Conservation (phyloP, 148 eudicot species). For the Agrostemma githago region DNA sequence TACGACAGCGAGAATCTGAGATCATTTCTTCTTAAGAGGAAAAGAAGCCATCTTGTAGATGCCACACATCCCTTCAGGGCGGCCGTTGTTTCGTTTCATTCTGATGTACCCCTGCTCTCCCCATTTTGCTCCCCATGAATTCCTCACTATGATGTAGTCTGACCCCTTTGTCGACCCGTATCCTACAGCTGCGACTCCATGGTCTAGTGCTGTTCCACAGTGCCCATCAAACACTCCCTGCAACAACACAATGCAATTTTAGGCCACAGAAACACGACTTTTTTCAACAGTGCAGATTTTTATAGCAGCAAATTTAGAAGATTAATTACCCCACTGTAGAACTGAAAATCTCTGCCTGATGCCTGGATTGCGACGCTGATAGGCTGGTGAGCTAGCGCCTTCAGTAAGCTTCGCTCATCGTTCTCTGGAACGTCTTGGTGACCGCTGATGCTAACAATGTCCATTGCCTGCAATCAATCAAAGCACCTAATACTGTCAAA, state of each 20-base stretch:
- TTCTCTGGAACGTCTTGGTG: conserved; percentile 54
- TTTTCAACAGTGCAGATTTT: not conserved
- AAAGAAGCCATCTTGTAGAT: conserved; percentile 43
- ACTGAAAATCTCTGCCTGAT: conserved; percentile 49
- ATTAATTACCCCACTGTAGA: conserved; percentile 47
- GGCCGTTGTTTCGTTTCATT: conserved; percentile 35
- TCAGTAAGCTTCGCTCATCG: conserved; percentile 40
- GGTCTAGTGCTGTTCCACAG: conserved; percentile 40
- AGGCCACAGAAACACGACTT: not conserved
- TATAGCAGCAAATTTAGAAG: not conserved
- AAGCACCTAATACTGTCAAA: too few species aligned
- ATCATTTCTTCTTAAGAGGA: conserved; percentile 33
- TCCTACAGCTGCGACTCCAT: conserved; percentile 56
- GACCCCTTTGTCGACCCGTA: conserved; percentile 40
- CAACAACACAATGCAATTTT: not conserved
- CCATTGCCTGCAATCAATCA: conserved; percentile 29
- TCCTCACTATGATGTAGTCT: conserved; percentile 52
- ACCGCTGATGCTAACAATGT: conserved; percentile 44
- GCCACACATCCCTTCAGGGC: conserved; percentile 34
- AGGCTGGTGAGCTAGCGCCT: conserved; percentile 59
- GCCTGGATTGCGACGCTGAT: conserved; percentile 51
- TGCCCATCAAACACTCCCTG: conserved; percentile 59
- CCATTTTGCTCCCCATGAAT: conserved; percentile 46
- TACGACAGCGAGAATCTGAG: not conserved
- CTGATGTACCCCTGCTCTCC: conserved; percentile 42